phyloP scores from a whole-genome alignment of 306 rosid genomes.

The Morella rubra region DNA sequence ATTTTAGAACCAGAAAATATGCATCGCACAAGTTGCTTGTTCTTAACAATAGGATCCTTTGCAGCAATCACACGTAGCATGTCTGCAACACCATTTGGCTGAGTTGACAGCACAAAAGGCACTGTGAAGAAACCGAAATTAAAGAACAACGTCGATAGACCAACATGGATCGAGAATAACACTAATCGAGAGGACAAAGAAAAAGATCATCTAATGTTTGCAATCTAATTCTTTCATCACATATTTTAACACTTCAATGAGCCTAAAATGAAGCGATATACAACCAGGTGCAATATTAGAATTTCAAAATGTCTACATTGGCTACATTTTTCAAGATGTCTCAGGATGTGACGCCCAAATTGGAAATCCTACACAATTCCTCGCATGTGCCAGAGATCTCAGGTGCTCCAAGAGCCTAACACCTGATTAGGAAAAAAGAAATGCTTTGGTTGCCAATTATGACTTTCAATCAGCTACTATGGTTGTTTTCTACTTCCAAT shows the following conservation, averaged over 20 bases:
- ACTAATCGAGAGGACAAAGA: no score
- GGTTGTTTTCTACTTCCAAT: background rate
- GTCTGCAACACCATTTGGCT: constrained; percentile 23
- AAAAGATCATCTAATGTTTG: background rate
- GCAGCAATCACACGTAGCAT: constrained; percentile 20
- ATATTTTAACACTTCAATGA: background rate
- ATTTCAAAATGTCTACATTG: background rate
- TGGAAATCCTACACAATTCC: background rate
- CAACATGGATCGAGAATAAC: no score
- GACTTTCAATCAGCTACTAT: background rate
- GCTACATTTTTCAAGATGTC: background rate
- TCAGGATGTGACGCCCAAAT: background rate
- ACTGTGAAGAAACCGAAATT: background rate
- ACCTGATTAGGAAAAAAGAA: background rate
- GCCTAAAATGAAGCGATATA: background rate
- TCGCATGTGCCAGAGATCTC: background rate
- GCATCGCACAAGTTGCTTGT: background rate
- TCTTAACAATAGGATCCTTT: constrained; percentile 1
- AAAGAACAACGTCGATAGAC: background rate
- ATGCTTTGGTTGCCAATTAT: background rate
- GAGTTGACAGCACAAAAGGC: background rate
- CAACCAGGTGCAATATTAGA: background rate
- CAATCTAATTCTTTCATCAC: background rate
- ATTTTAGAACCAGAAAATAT: constrained; percentile 18
- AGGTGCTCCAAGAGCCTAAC: background rate